Base-by-base conservation (phyloP, 2,329 filamentous ascomycete species). In the Chaetomium sp. region DNA sequence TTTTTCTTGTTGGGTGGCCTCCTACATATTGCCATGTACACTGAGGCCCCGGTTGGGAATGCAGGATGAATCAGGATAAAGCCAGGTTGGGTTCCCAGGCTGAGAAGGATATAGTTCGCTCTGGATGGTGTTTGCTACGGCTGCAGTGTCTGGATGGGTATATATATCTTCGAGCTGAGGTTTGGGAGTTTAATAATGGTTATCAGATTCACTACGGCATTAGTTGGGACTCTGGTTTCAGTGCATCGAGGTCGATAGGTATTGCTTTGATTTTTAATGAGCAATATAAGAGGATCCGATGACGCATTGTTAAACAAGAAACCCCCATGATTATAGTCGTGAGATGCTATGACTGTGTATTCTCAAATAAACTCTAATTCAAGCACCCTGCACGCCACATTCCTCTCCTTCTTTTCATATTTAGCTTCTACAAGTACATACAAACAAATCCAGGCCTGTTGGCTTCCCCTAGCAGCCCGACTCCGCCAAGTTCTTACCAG, bases 391-490 rank as follows among this genome's bases (percentile, higher is more conserved):
- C 4, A 10, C 21, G 21, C 47, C 23, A 12, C 16, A 13, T 13
- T 10, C 47, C 8, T 27, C 13, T 25, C 16, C 13, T 19, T 29
- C 12, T 42, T n/a, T 6, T 53, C 23, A 29, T 31, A 25, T 53
- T 25, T 5, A 16, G 25, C 2, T 53, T 16, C 6, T 58, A 58
- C 56, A 58, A 49, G 25, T 58, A 49, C 42, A 58, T 49, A 58
- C 56, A 58, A 33, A 23, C 42, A 58, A 33, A 49, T 23, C 27
- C 56, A 23, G 27, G 38, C 19, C 19, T 49, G 25, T 23, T 45
- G 21, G 19, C 3, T 29, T 7, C 31, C 33, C 33, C 53, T 38
- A 5, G n/a, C 53, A 42, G n/a, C 21, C 33, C 53, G 8, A n/a
- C 25, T 53, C 19, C 13, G 10, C 53, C 31, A 13, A 4, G 21